phyloP scores from a whole-genome alignment of 2,329 filamentous ascomycete genomes.

The Fusarium vanettenii region DNA sequence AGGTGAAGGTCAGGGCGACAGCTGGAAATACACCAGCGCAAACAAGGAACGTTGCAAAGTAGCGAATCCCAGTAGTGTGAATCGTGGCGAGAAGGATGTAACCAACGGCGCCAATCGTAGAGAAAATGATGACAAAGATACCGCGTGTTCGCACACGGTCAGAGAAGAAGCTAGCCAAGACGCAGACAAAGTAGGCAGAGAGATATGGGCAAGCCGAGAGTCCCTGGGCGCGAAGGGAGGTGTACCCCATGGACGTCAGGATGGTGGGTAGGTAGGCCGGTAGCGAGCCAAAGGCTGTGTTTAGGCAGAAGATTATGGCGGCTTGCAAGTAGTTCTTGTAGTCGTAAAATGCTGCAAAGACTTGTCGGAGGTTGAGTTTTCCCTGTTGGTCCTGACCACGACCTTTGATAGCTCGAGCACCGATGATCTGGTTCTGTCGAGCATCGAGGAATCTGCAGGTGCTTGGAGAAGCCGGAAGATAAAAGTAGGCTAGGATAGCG shows the following conservation, averaged over 20 bases:
- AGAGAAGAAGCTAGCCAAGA: not conserved
- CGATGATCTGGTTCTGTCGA: conserved; percentile 69
- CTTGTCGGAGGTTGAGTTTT: conserved; percentile 57
- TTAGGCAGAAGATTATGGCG: conserved; percentile 56
- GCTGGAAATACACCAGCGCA: conserved; percentile 67
- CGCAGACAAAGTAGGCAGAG: conserved; percentile 66
- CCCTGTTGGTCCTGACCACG: conserved; percentile 59
- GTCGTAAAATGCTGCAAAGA: conserved; percentile 59
- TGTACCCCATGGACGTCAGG: conserved; percentile 75
- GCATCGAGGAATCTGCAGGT: conserved; percentile 65
- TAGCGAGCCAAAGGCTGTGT: conserved; percentile 52
- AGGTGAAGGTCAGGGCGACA: conserved; percentile 76
- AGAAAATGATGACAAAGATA: not conserved
- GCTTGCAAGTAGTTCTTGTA: conserved; percentile 62
- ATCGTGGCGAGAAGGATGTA: not conserved
- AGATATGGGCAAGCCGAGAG: conserved; percentile 79
- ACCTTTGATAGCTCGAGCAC: conserved; percentile 60
- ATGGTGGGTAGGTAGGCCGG: conserved; percentile 75
- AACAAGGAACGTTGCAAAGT: conserved; percentile 60
- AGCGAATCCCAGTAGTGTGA: conserved; percentile 51
- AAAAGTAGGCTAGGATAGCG: not conserved
- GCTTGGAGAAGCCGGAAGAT: conserved; percentile 58
- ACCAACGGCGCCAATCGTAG: not conserved
- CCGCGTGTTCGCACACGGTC: not conserved
- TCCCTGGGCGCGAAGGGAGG: conserved; percentile 74